phyloP scores from a whole-genome alignment of 768 basidiomycete species.

The Pleurotus sapidus region DNA sequence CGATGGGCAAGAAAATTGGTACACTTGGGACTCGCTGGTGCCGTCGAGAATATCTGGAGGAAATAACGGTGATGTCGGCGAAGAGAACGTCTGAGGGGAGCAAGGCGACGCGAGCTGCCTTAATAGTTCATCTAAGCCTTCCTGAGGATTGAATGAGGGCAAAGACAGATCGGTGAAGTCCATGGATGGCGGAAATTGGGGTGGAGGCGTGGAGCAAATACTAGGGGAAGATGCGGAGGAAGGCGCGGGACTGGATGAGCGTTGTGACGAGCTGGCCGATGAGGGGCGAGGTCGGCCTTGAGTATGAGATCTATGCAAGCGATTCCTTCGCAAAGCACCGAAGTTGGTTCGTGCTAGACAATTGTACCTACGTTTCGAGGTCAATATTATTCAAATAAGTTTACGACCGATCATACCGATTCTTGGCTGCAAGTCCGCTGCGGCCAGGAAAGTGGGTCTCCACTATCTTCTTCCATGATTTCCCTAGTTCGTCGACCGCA shows the following conservation, averaged over 20 bases:
- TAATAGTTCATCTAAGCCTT: not conserved
- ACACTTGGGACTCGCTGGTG: not conserved
- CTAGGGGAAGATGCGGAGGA: not conserved
- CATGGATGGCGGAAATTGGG: not conserved
- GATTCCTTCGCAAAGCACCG: conserved; percentile 3
- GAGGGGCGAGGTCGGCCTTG: not conserved
- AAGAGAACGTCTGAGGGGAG: not conserved
- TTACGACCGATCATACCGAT: conserved; percentile 33
- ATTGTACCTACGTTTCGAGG: conserved; percentile 13
- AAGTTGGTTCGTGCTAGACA: conserved; percentile 12
- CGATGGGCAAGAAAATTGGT: conserved; percentile 6
- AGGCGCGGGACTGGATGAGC: conserved; percentile 2
- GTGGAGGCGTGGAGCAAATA: not conserved
- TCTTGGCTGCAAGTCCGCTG: conserved; percentile 60
- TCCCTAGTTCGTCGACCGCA: conserved; percentile 56
- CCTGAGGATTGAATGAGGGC: not conserved
- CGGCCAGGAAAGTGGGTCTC: conserved; percentile 59
- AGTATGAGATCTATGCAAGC: not conserved
- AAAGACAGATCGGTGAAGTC: not conserved
- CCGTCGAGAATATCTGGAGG: not conserved
- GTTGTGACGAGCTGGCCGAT: conserved; percentile 4
- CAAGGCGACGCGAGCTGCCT: not conserved
- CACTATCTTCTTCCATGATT: conserved; percentile 62
- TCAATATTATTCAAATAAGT: too few species aligned
- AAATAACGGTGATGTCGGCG: not conserved